phyloP scores from a whole-genome alignment of 345 rosid genomes.

The Linum usitatissimum region DNA sequence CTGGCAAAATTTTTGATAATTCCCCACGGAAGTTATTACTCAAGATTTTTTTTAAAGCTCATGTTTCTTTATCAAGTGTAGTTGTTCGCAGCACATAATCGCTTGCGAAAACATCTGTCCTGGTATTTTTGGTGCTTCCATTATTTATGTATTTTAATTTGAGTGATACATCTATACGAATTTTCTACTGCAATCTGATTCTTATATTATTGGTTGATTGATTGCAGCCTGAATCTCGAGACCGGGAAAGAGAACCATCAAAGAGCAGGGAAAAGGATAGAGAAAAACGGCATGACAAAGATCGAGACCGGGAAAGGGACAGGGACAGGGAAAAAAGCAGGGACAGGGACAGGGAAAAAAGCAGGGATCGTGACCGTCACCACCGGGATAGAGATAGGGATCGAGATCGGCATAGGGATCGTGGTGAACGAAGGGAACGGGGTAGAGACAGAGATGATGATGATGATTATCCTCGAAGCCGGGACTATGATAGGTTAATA shows the following conservation, averaged over 20 bases:
- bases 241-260: neutral
- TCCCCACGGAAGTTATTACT: neutral
- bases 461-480: conserved; percentile 2
- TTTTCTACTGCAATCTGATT: neutral
- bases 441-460: conserved; percentile 4
- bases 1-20: neutral
- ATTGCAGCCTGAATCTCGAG: neutral
- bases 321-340: conserved; percentile 2
- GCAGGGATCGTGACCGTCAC: neutral
- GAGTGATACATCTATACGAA: neutral
- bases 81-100: neutral
- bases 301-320: conserved; percentile 2
- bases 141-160: too few species aligned
- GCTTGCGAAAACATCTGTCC: neutral
- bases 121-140: too few species aligned
- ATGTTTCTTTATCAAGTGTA: neutral
- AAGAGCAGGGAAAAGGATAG: conserved; percentile 2
- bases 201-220: neutral
- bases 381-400: neutral
- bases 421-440: conserved; percentile 1
- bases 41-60: neutral
- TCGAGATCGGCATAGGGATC: neutral
- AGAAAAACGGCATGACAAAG: neutral
- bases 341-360: conserved; percentile 2
- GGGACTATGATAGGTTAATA: neutral